Conservation (phyloP, 257 asterid genomes). For the Salvia splendens region DNA sequence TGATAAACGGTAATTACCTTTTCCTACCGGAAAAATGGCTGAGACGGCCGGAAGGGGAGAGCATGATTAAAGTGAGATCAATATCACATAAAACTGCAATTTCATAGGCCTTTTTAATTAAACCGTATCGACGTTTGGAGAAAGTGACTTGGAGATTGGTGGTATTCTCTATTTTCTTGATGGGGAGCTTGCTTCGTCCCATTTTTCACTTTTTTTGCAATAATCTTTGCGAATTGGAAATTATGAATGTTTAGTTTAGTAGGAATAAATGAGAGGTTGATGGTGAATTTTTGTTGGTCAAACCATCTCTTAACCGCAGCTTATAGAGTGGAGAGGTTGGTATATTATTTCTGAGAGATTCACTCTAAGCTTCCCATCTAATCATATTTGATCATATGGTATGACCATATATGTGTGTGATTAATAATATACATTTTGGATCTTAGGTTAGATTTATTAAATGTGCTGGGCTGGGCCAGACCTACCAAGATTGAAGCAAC, state of each 20-base stretch:
- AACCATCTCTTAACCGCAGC: constrained; percentile 28
- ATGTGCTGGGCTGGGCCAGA: too few relatives aligned
- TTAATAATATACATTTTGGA: too few relatives aligned
- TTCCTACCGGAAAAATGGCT: constrained; percentile 72
- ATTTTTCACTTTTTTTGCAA: constrained; percentile 26
- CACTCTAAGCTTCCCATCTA: constrained; percentile 32
- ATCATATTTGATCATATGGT: background rate
- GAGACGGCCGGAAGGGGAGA: constrained; percentile 73
- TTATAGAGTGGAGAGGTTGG: constrained; percentile 38
- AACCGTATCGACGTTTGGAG: constrained; percentile 84
- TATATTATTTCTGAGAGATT: constrained; percentile 25
- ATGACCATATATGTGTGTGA: too few relatives aligned
- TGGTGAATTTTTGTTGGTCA: constrained; percentile 39
- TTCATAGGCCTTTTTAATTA: constrained; percentile 78
- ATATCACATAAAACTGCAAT: constrained; percentile 72
- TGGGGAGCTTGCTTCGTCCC: constrained; percentile 84
- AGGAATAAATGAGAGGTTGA: constrained; percentile 27
- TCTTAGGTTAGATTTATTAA: too few relatives aligned
- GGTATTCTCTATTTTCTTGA: constrained; percentile 72
- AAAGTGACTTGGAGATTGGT: constrained; percentile 74
- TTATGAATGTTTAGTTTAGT: constrained; percentile 23
- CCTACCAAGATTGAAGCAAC: too few relatives aligned
- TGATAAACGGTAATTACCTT: constrained; percentile 38
- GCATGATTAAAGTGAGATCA: constrained; percentile 67
- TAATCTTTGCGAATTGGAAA: background rate